Percentiles rank a stretch among this genome's conserved stretches.
phyloP scores from a whole-genome alignment of 2,329 filamentous ascomycete genomes.

The Fusarium oxysporum region DNA sequence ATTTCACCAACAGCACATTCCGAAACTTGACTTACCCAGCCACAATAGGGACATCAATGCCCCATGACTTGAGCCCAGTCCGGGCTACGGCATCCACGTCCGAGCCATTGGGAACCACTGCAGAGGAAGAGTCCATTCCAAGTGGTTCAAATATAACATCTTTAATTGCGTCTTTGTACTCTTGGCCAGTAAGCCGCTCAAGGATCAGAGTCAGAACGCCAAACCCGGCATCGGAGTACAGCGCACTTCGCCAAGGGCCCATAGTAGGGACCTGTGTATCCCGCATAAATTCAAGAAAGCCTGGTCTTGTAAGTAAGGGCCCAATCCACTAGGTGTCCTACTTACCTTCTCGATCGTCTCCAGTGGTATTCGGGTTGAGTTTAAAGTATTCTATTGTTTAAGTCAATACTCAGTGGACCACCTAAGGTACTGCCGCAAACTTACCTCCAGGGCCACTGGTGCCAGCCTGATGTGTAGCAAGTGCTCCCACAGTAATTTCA shows the following conservation, averaged over 20 bases:
- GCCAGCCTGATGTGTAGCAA: constrained; percentile 36
- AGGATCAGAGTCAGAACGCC: constrained; percentile 26
- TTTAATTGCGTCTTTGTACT: constrained; percentile 24
- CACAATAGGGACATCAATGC: constrained; percentile 29
- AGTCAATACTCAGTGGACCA: neutral
- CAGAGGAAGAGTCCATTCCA: constrained; percentile 15
- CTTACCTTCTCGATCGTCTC: neutral
- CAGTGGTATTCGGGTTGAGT: accelerated
- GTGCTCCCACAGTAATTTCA: constrained; percentile 35
- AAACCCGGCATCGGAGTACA: constrained; percentile 41
- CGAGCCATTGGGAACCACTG: neutral
- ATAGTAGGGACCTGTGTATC: constrained; percentile 20
- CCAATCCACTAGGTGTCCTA: accelerated
- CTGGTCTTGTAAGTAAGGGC: neutral
- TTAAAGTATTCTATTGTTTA: neutral
- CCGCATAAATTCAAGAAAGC: constrained; percentile 16
- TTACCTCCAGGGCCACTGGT: constrained; percentile 16
- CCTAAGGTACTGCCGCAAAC: accelerated
- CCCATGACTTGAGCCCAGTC: constrained; percentile 13
- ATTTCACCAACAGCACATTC: accelerated
- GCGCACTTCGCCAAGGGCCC: constrained; percentile 25
- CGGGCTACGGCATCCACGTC: constrained; percentile 29
- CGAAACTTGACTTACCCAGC: constrained; percentile 29
- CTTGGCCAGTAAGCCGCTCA: constrained; percentile 18
- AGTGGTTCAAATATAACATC: constrained; percentile 19